Base-by-base conservation (phyloP, 1,284 basidiomycete genomes). In the Grifola frondosa region DNA sequence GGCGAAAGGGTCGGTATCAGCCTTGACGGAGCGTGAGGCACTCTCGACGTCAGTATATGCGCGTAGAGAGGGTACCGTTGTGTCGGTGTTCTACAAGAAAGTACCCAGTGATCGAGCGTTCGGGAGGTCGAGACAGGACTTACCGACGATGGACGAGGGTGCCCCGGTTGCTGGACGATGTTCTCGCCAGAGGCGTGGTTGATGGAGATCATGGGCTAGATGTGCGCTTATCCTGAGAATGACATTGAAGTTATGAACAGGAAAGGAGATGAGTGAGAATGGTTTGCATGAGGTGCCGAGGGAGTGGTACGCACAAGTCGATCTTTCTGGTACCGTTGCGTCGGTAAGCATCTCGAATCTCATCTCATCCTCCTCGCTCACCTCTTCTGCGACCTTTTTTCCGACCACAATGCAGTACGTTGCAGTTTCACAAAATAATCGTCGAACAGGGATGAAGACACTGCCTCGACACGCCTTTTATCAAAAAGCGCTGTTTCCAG, bases 1-100 rank as follows among this genome's bases (percentile, higher is more conserved):
- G 52, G 68, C 72, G 63, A 73, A 88, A 3, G 87, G 86, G 63
- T 89, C 85, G 8, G 40, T 28, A 21, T 46, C 41, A 8, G 24
- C 33, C 9, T 30, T 40, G 24, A 45, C 38, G 28, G 39, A 42
- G 15, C 44, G 38, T 16, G 51, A 48, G 22, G 56, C 46, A 20
- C 46, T 41, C 49, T 67, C 63, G 50, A 64, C 49, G 49, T 65
- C 62, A 33, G 48, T 52, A 32, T 50, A 47, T 25, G 52, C 53
- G 29, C 44, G 46, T 26, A 49, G 46, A 49, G 55, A 44, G 44
- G 48, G 45, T 55, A 55, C 56, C 50, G 57, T 52, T 49, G 49
- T 49, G 29, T 61, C 52, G 54, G 55, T 41, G 34, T 52, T 48
- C 56, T 61, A 24, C 13, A 41, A n/a, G 40, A 39, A 41, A 33